phyloP scores from a whole-genome alignment of 768 basidiomycete species.

The Lactarius trivialis region DNA sequence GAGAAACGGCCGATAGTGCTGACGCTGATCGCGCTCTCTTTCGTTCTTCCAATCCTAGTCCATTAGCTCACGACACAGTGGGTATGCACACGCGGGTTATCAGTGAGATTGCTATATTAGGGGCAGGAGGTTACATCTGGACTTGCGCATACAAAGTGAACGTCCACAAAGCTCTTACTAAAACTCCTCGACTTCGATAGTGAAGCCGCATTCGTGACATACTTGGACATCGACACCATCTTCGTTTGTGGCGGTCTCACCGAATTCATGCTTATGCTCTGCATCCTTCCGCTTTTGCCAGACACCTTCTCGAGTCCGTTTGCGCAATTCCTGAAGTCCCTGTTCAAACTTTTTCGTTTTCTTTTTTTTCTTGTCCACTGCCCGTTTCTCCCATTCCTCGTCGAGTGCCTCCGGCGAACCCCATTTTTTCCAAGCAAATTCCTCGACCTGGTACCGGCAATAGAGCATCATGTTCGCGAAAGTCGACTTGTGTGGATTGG shows the following conservation, averaged over 20 bases:
- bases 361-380: slow-evolving; percentile 78
- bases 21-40: neutral
- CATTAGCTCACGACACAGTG: neutral
- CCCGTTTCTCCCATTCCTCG: slow-evolving; percentile 74
- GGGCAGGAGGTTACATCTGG: neutral
- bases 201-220: slow-evolving; percentile 88
- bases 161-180: slow-evolving; percentile 29
- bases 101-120: slow-evolving; percentile 1
- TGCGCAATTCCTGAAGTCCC: slow-evolving; percentile 74
- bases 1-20: slow-evolving; percentile 19
- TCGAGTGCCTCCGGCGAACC: slow-evolving; percentile 89
- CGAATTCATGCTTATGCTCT: slow-evolving; percentile 85
- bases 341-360: slow-evolving; percentile 95
- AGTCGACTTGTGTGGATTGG: slow-evolving; percentile 91
- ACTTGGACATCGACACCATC: slow-evolving; percentile 61
- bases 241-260: slow-evolving; percentile 44
- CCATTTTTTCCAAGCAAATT: slow-evolving; percentile 98
- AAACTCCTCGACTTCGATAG: slow-evolving; percentile 81
- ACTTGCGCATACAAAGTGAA: neutral
- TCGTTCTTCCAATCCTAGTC: neutral
- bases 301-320: slow-evolving; percentile 79
- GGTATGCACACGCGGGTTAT: slow-evolving; percentile 1
- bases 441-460: slow-evolving; percentile 88
- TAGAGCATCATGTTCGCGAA: slow-evolving; percentile 99
- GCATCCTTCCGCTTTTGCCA: slow-evolving; percentile 85